A percentile compares a stretch with the other conserved stretches of the same genome.
These are phyloP conservation scores for Ballota nigra DNA, from an alignment of 257 asterid genomes.

Conservation along the genomic window DNA sequence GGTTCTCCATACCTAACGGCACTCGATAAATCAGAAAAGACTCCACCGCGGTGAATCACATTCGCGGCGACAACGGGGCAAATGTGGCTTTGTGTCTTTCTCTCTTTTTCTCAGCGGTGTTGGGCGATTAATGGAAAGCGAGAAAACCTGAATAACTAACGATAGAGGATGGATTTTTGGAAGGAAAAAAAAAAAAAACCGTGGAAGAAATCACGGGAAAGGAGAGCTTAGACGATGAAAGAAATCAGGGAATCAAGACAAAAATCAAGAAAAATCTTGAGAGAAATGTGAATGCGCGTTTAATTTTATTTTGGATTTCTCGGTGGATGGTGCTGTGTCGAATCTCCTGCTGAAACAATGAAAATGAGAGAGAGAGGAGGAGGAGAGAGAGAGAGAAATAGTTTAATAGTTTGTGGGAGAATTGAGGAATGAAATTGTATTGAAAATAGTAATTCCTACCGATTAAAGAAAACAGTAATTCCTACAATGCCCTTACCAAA, in stretches of 20 bases:
- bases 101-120: conserved; percentile 1
- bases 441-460: background rate
- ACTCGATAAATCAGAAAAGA: conserved; percentile 28
- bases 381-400: background rate
- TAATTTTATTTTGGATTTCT: conserved; percentile 7
- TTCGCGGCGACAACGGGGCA: conserved; percentile 5
- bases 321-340: conserved; percentile 25
- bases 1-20: conserved; percentile 26
- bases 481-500: background rate
- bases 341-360: conserved; percentile 34
- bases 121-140: conserved; percentile 20
- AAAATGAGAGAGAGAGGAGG: background rate
- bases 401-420: conserved; percentile 8
- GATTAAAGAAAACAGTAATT: conserved; percentile 2
- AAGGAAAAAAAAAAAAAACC: background rate
- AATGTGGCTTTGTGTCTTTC: conserved; percentile 14
- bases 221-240: conserved; percentile 19
- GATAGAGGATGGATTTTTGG: background rate
- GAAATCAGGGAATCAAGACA: background rate
- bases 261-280: conserved; percentile 15
- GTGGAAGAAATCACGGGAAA: conserved; percentile 23
- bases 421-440: conserved; percentile 17
- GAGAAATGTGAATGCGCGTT: conserved; percentile 1
- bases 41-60: conserved; percentile 30
- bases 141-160: conserved; percentile 19